Evolutionary conservation across 192 early-diverging fungal genomes (phyloP).

Genomic region (Backusella westeae): DNA sequence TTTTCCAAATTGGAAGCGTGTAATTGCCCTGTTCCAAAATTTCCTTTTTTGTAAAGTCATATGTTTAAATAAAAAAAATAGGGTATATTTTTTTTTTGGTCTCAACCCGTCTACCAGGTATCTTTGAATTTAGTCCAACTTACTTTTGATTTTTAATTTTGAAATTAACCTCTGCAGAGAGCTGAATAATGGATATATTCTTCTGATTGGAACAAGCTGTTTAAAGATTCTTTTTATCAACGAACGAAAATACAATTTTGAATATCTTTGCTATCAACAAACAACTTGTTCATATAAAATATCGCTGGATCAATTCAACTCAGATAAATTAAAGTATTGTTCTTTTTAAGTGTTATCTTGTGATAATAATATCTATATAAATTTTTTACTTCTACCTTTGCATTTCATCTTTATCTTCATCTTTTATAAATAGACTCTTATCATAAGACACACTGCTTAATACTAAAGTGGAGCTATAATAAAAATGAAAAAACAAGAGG

Average conservation of each 20-base stretch:
- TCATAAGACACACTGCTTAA: background rate
- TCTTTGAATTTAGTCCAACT: conserved; percentile 2
- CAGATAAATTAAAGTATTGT: background rate
- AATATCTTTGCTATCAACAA: background rate
- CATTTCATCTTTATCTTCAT: background rate
- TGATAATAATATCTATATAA: background rate
- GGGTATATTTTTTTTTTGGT: conserved; percentile 3
- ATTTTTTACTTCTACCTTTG: background rate
- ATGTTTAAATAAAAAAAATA: background rate
- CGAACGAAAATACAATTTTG: background rate
- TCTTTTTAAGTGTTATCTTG: background rate
- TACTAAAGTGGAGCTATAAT: background rate
- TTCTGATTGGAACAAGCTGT: background rate
- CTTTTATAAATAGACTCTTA: conserved; percentile 1
- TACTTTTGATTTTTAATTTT: background rate
- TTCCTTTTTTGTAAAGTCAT: conserved; percentile 6
- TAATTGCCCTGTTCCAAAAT: conserved; percentile 4
- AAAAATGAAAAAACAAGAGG: background rate
- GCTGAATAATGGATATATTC: background rate
- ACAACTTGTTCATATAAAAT: background rate
- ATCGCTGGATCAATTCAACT: background rate
- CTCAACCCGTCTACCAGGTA: conserved; percentile 1
- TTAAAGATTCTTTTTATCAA: background rate
- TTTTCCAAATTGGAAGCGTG: background rate
- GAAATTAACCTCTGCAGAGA: background rate